These are phyloP conservation scores for Fusarium abutilonis DNA, from an alignment of 2,329 filamentous ascomycete genomes.

Conservation along the genomic window DNA sequence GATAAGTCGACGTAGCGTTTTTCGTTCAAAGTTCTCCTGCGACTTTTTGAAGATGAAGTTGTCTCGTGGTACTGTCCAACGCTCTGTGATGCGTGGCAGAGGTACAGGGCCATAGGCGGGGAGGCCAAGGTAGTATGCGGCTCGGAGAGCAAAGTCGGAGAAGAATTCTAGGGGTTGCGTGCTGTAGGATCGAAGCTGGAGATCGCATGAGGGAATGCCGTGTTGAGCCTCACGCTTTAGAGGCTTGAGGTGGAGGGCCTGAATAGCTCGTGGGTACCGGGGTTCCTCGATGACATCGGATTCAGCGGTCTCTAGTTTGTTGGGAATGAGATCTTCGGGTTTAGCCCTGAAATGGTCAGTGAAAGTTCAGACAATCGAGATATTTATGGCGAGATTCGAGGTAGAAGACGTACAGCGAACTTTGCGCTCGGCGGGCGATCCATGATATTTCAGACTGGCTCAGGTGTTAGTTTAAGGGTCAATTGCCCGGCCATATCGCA, in stretches of 20 bases:
- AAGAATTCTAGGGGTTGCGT: slow-evolving; percentile 93
- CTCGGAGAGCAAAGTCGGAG: slow-evolving; percentile 90
- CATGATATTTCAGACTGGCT: slow-evolving; percentile 38
- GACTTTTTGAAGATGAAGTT: slow-evolving; percentile 97
- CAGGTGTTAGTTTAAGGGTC: slow-evolving; percentile 14
- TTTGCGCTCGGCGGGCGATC: slow-evolving; percentile 42
- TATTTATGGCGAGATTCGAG: not conserved
- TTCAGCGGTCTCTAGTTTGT: slow-evolving; percentile 18
- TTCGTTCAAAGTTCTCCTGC: slow-evolving; percentile 96
- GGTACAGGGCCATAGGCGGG: slow-evolving; percentile 87
- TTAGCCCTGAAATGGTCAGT: slow-evolving; percentile 31
- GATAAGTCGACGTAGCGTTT: slow-evolving; percentile 85
- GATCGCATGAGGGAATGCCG: slow-evolving; percentile 85
- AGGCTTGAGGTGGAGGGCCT: slow-evolving; percentile 86
- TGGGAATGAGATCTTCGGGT: slow-evolving; percentile 30
- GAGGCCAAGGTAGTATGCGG: slow-evolving; percentile 91
- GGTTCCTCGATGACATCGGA: slow-evolving; percentile 36
- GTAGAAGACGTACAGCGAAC: slow-evolving; percentile 41
- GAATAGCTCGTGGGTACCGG: slow-evolving; percentile 80
- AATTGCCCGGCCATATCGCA: not conserved
- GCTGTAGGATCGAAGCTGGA: slow-evolving; percentile 92
- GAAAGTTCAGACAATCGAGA: not conserved
- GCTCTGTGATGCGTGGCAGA: slow-evolving; percentile 84
- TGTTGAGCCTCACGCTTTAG: slow-evolving; percentile 78
- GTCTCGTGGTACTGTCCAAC: slow-evolving; percentile 90